Conservation (phyloP, 306 rosid species). For the Cicer bijugum region DNA sequence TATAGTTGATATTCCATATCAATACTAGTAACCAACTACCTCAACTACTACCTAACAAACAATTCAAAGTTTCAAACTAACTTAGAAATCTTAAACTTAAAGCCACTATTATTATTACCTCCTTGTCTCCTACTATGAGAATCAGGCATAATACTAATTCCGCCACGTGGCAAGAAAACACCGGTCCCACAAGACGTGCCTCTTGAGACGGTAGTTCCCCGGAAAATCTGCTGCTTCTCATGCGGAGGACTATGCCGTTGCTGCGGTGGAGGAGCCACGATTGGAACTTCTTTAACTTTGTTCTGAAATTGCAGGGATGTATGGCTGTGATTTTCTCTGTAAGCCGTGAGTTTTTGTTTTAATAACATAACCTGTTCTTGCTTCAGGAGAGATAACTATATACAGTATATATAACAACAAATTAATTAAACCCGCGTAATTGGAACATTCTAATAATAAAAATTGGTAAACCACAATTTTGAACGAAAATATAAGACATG, state of each 20-base stretch:
- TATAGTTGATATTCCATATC: conserved; percentile 38
- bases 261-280: background rate
- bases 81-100: conserved; percentile 14
- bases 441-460: background rate
- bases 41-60: conserved; percentile 39
- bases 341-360: conserved; percentile 32
- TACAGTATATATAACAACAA: background rate
- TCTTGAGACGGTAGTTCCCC: conserved; percentile 45
- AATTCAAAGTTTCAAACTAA: background rate
- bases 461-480: too few species aligned
- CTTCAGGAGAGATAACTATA: conserved; percentile 37
- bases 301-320: conserved; percentile 34
- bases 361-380: conserved; percentile 45
- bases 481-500: too few species aligned
- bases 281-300: conserved; percentile 28
- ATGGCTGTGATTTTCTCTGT: conserved; percentile 20
- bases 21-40: conserved; percentile 39
- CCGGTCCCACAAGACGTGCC: conserved; percentile 72
- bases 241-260: background rate
- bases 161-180: conserved; percentile 68
- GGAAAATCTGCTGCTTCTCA: conserved; percentile 47
- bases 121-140: conserved; percentile 45
- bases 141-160: conserved; percentile 34
- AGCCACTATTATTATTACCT: too few species aligned
- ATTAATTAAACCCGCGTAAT: background rate